Evolutionary conservation across 805 yeast genomes (phyloP).

Genomic region (Lipomyces lipofer): DNA sequence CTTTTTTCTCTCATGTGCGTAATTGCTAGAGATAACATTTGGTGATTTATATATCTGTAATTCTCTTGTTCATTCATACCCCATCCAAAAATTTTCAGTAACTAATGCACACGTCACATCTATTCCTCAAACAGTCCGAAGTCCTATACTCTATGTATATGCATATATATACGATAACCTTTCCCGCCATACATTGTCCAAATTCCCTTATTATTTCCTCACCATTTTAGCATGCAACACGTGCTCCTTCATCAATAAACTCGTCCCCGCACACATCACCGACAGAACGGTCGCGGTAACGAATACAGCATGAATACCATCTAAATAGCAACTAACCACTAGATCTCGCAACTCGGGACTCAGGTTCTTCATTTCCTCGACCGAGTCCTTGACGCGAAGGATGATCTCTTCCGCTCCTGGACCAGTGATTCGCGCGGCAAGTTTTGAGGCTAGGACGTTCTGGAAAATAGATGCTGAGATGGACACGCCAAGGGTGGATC

Average conservation of each 20-base stretch:
- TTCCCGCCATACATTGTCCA: no score
- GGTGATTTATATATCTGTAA: no score
- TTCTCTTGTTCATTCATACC: no score
- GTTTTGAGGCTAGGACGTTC: constrained; percentile 37
- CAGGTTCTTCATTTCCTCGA: constrained; percentile 3
- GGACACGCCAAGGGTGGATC: constrained; percentile 66
- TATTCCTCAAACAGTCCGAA: no score
- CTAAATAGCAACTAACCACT: constrained; percentile 6
- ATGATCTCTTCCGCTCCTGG: constrained; percentile 14
- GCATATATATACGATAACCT: no score
- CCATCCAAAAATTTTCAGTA: no score
- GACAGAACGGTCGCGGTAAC: not conserved
- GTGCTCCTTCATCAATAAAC: constrained; percentile 11
- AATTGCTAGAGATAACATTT: no score
- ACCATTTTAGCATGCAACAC: no score
- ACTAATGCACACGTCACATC: no score
- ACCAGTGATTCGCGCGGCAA: constrained; percentile 22
- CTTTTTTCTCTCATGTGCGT: no score
- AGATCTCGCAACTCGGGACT: not conserved
- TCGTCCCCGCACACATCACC: not conserved
- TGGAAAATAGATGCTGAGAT: constrained; percentile 58
- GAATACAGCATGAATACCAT: constrained; percentile 7
- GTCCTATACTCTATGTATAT: no score
- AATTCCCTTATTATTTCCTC: no score
- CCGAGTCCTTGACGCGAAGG: constrained; percentile 6